Evolutionary conservation across 1,284 basidiomycete species (phyloP), one percentile per base, ranked within the genome.

Genomic region (Paramarasmius palmivorus): DNA sequence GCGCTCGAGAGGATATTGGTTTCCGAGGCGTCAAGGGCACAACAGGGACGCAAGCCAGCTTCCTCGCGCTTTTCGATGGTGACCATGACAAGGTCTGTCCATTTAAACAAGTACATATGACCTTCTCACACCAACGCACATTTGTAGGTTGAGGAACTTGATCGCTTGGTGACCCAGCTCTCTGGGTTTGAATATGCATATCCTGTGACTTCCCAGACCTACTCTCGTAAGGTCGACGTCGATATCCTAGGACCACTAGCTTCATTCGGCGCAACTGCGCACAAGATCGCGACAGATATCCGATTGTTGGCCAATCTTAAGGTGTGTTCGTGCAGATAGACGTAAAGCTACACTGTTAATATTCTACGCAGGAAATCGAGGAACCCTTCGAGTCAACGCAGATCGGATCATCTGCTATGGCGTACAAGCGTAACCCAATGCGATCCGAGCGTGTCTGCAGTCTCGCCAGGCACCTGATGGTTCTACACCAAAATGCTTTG

Each of bases 401-500:
- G 76, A 99, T 99, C 62, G 97, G 97, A n/a, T 92, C 90, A 8
- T 93, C 91, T 2, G 95, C 95, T 15, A 99, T 99, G 96, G 96
- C 97, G 2, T 99, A 99, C 85, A 99, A 99, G 78, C 85, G 97
- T 57, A 99, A 99, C 74, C 97, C 97, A 1, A 99, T 99, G 97
- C 92, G 97, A 53, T 95, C 86, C 57, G 97, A 99, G 74, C 90
- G 97, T 45, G 91, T 98, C 49, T 99, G 97, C 79, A 95, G 92
- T 63, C 83, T 99, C 42, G 82, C 96, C 19, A 80, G 97, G 53
- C 95, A 97, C 73, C 75, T 98, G 48, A 93, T 97, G 93, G 85
- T 88, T 49, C 80, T 95, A 59, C 93, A 94, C 67, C 93, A 96
- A 72, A 95, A 97, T 73, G 87, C 93, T 37, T 79, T 97, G 53